phyloP scores from a whole-genome alignment of 2,329 filamentous ascomycete genomes.

The Calonectria multiphialidica region DNA sequence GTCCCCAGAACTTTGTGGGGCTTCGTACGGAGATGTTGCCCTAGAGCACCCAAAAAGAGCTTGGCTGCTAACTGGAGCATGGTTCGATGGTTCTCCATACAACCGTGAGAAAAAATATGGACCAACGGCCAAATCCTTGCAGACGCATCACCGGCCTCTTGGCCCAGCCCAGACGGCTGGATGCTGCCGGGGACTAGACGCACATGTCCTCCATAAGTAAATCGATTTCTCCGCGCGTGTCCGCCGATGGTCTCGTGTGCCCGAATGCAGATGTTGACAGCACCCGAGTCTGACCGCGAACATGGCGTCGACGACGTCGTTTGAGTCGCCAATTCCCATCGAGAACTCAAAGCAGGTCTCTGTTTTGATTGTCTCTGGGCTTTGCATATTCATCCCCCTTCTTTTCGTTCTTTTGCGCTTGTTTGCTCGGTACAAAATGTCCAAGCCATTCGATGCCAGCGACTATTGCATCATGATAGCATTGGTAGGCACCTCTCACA shows the following conservation, averaged over 20 bases:
- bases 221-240: not conserved
- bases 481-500: not conserved
- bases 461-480: not conserved
- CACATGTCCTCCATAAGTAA: not conserved
- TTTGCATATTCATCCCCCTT: constrained; percentile 3
- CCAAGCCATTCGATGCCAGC: not conserved
- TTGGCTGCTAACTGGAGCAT: not conserved
- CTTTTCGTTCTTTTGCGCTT: not conserved
- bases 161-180: not conserved
- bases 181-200: not conserved
- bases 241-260: too few species aligned
- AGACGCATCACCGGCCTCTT: not conserved
- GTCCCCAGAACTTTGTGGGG: not conserved
- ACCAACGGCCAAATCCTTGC: not conserved
- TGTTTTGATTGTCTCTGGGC: not conserved
- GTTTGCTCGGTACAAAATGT: not conserved
- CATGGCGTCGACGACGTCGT: not conserved
- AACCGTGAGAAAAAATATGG: not conserved
- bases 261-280: not conserved
- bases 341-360: constrained; percentile 16
- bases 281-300: not conserved
- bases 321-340: constrained; percentile 17
- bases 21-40: not conserved
- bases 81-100: not conserved
- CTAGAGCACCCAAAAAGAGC: not conserved